Conservation (phyloP, 345 rosid genomes). For the Corchorus capsularis region DNA sequence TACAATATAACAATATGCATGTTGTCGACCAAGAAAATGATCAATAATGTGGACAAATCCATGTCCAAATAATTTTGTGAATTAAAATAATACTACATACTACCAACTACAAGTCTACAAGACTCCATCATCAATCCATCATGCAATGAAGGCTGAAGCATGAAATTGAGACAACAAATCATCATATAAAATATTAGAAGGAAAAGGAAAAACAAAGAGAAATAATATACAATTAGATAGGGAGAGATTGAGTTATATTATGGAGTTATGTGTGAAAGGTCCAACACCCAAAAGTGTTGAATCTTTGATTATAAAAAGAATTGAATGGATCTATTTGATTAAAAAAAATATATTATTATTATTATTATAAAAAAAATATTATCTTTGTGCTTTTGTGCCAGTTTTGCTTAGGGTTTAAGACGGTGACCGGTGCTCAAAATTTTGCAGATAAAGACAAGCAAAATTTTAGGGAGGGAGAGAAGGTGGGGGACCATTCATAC, state of each 20-base stretch:
- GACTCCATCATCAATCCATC: not conserved
- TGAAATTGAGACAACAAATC: not conserved
- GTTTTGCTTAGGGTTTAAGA: constrained; percentile 1
- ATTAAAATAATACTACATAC: not conserved
- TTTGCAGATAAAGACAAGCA: not conserved
- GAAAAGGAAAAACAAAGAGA: not conserved
- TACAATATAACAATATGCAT: too few species aligned
- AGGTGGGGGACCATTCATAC: not conserved
- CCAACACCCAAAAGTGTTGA: not conserved
- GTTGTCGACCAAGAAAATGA: not conserved
- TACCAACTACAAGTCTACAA: not conserved
- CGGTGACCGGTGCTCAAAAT: not conserved
- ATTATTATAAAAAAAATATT: too few species aligned
- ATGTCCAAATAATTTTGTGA: not conserved
- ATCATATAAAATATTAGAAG: not conserved
- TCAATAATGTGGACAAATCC: not conserved
- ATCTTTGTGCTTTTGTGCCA: constrained; percentile 8
- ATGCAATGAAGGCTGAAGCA: not conserved
- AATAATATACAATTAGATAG: not conserved
- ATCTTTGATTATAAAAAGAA: not conserved
- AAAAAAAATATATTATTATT: too few species aligned
- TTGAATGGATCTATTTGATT: constrained; percentile 1
- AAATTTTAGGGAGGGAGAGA: not conserved
- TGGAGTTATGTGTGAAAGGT: not conserved
- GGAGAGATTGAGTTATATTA: not conserved